Evolutionary conservation across 2,329 filamentous ascomycete species (phyloP).

Genomic region (Colletotrichum tropicale): DNA sequence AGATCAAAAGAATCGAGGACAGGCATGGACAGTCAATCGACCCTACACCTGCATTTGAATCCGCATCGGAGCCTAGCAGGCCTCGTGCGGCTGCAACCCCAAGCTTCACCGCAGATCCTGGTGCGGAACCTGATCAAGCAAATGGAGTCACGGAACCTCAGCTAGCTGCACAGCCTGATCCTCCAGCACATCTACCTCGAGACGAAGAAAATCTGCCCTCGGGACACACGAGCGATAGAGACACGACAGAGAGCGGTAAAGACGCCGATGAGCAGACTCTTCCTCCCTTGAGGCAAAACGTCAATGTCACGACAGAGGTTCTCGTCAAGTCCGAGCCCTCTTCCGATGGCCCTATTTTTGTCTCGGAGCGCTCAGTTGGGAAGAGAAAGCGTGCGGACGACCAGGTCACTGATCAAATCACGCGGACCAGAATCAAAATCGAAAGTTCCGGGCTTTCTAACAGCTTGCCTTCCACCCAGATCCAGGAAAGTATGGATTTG

Average conservation of each 20-base stretch:
- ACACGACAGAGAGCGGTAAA: background rate
- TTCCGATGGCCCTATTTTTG: constrained; percentile 55
- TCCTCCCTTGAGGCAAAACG: background rate
- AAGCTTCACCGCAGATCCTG: constrained; percentile 15
- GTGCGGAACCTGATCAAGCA: background rate
- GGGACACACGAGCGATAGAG: background rate
- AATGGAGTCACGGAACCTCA: background rate
- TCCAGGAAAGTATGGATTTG: constrained; percentile 65
- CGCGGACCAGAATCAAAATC: constrained; percentile 43
- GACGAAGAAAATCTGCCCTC: background rate
- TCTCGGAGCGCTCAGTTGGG: constrained; percentile 53
- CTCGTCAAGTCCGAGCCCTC: constrained; percentile 55
- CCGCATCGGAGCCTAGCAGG: background rate
- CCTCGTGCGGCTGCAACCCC: background rate
- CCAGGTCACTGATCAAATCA: constrained; percentile 19
- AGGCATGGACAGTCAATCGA: constrained; percentile 29
- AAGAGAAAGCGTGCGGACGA: constrained; percentile 45
- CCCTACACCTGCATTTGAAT: background rate
- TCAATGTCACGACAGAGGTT: background rate
- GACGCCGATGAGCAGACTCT: background rate
- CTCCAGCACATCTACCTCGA: background rate
- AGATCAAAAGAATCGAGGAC: constrained; percentile 46
- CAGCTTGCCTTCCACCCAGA: constrained; percentile 27
- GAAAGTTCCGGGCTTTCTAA: constrained; percentile 39
- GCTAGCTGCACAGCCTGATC: background rate